Evolutionary conservation across 768 basidiomycete species (phyloP).

Genomic region (Trichaptum fuscoviolaceum): DNA sequence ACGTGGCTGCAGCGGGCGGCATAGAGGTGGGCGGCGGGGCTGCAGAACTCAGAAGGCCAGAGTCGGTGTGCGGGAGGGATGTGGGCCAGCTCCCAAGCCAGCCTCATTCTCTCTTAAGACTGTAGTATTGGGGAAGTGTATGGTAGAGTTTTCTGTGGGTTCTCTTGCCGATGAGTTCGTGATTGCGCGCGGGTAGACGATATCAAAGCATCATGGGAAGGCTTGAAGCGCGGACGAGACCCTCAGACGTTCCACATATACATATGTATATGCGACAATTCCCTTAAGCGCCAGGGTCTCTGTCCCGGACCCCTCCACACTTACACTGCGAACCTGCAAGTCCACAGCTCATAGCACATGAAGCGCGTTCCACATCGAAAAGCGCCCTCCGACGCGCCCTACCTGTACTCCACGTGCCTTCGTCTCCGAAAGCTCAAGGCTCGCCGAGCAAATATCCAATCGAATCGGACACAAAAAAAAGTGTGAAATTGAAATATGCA

Average conservation of each 20-base stretch:
- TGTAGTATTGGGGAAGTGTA: neutral
- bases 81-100: neutral
- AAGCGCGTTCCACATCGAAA: neutral
- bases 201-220: neutral
- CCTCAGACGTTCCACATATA: neutral
- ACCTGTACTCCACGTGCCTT: neutral
- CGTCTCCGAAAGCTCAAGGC: neutral
- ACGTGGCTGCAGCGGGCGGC: slow-evolving; percentile 28
- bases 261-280: neutral
- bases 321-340: neutral
- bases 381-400: slow-evolving; percentile 4
- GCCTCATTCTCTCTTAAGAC: neutral
- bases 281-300: slow-evolving; percentile 1
- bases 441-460: neutral
- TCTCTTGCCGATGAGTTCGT: neutral
- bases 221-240: neutral
- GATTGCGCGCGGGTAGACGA: neutral
- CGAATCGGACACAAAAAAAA: neutral
- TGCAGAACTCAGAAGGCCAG: neutral
- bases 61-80: neutral
- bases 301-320: slow-evolving; percentile 4
- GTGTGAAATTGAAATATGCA: neutral
- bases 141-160: neutral
- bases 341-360: neutral
- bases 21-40: neutral